These are phyloP conservation scores for Breynia disticha DNA, from an alignment of 441 rosid species.

Conservation along the genomic window DNA sequence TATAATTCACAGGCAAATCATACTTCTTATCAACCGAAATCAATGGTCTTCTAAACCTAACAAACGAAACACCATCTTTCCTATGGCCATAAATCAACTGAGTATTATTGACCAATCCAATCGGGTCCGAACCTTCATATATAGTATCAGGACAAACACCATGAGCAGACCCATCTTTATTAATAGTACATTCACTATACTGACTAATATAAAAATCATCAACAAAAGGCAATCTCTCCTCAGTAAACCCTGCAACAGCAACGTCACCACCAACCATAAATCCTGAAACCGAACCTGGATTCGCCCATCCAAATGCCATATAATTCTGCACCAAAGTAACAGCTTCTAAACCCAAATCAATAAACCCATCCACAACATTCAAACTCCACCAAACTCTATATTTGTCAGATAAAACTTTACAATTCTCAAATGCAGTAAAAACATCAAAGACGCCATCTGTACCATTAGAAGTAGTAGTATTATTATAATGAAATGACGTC, in stretches of 20 bases:
- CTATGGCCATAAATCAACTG: conserved; percentile 77
- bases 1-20: conserved; percentile 62
- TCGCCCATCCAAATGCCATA: conserved; percentile 93
- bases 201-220: conserved; percentile 73
- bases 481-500: conserved; percentile 19
- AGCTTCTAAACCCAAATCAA: conserved; percentile 85
- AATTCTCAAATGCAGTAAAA: conserved; percentile 74
- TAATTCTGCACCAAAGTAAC: conserved; percentile 48
- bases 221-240: conserved; percentile 62
- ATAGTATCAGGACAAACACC: conserved; percentile 91
- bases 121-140: conserved; percentile 38
- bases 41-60: conserved; percentile 67
- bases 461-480: conserved; percentile 11
- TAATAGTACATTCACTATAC: conserved; percentile 55
- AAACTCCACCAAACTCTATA: conserved; percentile 79
- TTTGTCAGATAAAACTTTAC: conserved; percentile 50
- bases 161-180: conserved; percentile 47
- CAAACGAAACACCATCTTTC: conserved; percentile 84
- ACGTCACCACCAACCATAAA: conserved; percentile 76
- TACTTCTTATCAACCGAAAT: conserved; percentile 49
- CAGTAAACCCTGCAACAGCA: conserved; percentile 60
- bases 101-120: conserved; percentile 53
- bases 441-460: conserved; percentile 17
- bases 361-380: conserved; percentile 40
- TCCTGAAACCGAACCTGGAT: conserved; percentile 33